Evolutionary conservation across 2,329 filamentous ascomycete genomes (phyloP), one percentile per base, ranked within the genome.

Genomic region (Coniochaeta sp.): DNA sequence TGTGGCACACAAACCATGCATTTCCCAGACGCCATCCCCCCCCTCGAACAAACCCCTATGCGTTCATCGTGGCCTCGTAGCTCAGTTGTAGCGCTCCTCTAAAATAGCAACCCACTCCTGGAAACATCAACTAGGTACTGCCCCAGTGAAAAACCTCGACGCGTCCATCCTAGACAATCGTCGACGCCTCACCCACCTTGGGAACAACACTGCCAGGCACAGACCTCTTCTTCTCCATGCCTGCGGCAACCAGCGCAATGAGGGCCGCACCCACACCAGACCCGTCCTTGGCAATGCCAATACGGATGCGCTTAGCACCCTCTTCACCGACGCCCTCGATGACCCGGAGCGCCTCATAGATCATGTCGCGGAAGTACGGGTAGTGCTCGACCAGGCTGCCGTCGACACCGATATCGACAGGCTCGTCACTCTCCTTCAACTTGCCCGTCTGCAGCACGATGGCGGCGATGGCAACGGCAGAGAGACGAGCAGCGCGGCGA

Each of bases 281-380:
- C 47, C 94, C 94, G 66, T 99, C 94, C 77, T 96, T 96, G 56
- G 94, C 94, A 63, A 97, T 94, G 20, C 92, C 94, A 63, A 99
- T 96, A 52, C 90, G 81, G 58, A 99, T 88, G 70, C 85, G 88
- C 71, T 88, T 86, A 58, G 95, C 91, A 10, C 91, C 91, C 52
- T 79, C 74, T 42, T 76, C 72, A 4, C 92, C 92, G 61, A 97
- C 87, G 55, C 86, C 83, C 14, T 89, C 79, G 50, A 96, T 83
- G 52, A 82, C 83, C 48, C 83, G 74, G 53, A 97, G 76, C 6
- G 89, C 89, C 64, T 95, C 88, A 56, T 91, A 82, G 56, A 97
- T 87, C 74, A 94, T 87, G 52, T 87, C 85, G 58, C 94, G 85
- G 71, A 96, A 99, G 63, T 85, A 85, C 8, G 94, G 94, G 69